These are phyloP conservation scores for Spongiforma sp. DNA, from an alignment of 1,284 basidiomycete species.

Conservation along the genomic window DNA sequence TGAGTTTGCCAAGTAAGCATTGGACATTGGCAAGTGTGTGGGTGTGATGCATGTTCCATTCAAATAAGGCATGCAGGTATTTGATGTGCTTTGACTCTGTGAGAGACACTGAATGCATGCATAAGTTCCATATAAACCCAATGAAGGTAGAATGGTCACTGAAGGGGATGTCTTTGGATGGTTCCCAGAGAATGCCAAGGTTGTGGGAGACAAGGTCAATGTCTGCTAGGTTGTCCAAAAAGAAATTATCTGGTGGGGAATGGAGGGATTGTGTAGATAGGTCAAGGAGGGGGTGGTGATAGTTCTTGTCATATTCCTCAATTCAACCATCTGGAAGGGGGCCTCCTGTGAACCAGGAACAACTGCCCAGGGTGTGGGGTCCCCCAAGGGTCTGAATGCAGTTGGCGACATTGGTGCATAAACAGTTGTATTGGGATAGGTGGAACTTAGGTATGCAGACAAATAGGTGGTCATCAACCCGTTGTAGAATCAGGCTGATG, in stretches of 20 bases:
- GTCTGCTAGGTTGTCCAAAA: not conserved
- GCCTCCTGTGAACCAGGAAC: too few species aligned
- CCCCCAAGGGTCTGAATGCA: too few species aligned
- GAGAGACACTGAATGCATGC: not conserved
- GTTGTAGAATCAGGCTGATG: conserved; percentile 42
- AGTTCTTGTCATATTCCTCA: not conserved
- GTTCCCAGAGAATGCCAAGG: not conserved
- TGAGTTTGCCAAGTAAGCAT: conserved; percentile 41
- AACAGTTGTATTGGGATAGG: not conserved
- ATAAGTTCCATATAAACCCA: conserved; percentile 27
- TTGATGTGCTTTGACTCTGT: not conserved
- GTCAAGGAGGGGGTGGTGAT: not conserved
- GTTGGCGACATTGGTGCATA: too few species aligned
- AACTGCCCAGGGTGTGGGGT: too few species aligned
- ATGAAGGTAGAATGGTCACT: conserved; percentile 5
- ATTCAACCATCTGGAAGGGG: too few species aligned
- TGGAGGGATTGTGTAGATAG: not conserved
- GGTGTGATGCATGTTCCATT: not conserved
- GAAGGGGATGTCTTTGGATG: conserved; percentile 26
- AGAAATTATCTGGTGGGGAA: not conserved
- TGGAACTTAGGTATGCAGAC: conserved; percentile 24
- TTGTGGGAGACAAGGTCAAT: not conserved
- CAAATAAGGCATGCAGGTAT: not conserved
- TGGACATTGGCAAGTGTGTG: conserved; percentile 35
- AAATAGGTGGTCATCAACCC: conserved; percentile 50